These are phyloP conservation scores for Prunus mira DNA, from an alignment of 306 rosid genomes.

Conservation along the genomic window DNA sequence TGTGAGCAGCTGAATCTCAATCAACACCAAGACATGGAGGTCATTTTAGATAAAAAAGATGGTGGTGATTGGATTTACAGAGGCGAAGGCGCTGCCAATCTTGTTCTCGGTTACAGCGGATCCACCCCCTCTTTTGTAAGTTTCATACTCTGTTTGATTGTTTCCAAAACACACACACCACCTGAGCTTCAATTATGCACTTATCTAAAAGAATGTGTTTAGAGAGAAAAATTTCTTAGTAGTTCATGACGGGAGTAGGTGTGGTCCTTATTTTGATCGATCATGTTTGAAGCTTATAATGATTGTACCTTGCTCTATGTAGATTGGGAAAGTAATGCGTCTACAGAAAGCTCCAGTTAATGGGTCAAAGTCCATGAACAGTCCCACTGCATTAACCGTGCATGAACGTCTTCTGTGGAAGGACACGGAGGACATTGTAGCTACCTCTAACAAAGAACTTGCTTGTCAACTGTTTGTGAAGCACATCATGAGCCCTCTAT, in stretches of 20 bases:
- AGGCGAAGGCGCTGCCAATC: constrained; percentile 97
- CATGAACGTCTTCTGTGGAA: constrained; percentile 69
- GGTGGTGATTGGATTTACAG: constrained; percentile 74
- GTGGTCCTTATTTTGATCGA: not conserved
- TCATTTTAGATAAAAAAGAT: constrained; percentile 38
- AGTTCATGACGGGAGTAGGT: not conserved
- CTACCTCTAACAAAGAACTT: constrained; percentile 50
- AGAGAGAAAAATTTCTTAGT: not conserved
- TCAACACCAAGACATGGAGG: constrained; percentile 41
- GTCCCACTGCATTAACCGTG: constrained; percentile 47
- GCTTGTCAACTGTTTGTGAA: constrained; percentile 50
- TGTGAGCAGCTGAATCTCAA: constrained; percentile 15
- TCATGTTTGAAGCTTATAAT: not conserved
- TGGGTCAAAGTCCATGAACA: constrained; percentile 22
- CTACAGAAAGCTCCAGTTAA: constrained; percentile 57
- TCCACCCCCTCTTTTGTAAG: constrained; percentile 62
- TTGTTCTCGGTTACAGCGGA: constrained; percentile 74
- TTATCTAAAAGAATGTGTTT: not conserved
- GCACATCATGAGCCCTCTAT: constrained; percentile 71
- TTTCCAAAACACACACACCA: not conserved
- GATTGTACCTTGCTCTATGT: not conserved
- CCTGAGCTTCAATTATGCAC: not conserved
- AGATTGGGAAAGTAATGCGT: constrained; percentile 90
- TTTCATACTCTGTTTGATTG: not conserved
- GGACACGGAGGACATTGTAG: constrained; percentile 44